Conservation (phyloP, 108 stramenopile species). For the Cyclotella sp. region DNA sequence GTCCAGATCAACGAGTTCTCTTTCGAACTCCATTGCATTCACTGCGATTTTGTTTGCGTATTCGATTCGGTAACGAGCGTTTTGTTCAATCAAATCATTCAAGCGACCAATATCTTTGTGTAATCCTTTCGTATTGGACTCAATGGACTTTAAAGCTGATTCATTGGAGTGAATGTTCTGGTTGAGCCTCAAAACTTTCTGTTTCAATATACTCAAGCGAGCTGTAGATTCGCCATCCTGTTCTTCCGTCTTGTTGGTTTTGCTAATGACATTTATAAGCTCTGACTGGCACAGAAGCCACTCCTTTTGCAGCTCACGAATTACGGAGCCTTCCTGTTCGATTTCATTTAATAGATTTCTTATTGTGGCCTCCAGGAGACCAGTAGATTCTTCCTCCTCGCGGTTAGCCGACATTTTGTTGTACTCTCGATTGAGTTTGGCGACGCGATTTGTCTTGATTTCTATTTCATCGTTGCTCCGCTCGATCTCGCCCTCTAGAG, state of each 20-base stretch:
- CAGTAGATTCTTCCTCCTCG: constrained; percentile 72
- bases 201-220: constrained; percentile 59
- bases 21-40: constrained; percentile 65
- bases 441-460: constrained; percentile 82
- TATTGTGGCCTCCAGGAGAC: constrained; percentile 82
- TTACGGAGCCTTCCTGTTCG: constrained; percentile 39
- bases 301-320: constrained; percentile 58
- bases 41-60: constrained; percentile 56
- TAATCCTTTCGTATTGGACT: constrained; percentile 52
- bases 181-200: constrained; percentile 66
- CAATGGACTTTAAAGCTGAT: constrained; percentile 62
- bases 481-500: constrained; percentile 78
- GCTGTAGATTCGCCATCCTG: constrained; percentile 62
- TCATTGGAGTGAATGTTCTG: constrained; percentile 58
- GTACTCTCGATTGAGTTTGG: constrained; percentile 81
- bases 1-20: constrained; percentile 78
- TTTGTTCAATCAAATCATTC: constrained; percentile 78
- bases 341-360: constrained; percentile 75
- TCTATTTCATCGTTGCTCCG: constrained; percentile 89
- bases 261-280: constrained; percentile 57
- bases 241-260: constrained; percentile 63
- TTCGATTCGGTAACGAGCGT: constrained; percentile 52
- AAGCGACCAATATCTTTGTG: constrained; percentile 77
- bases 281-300: constrained; percentile 77
- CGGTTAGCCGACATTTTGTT: constrained; percentile 68